Conservation (phyloP, 108 stramenopile genomes). For the Skeletonema grethae region DNA sequence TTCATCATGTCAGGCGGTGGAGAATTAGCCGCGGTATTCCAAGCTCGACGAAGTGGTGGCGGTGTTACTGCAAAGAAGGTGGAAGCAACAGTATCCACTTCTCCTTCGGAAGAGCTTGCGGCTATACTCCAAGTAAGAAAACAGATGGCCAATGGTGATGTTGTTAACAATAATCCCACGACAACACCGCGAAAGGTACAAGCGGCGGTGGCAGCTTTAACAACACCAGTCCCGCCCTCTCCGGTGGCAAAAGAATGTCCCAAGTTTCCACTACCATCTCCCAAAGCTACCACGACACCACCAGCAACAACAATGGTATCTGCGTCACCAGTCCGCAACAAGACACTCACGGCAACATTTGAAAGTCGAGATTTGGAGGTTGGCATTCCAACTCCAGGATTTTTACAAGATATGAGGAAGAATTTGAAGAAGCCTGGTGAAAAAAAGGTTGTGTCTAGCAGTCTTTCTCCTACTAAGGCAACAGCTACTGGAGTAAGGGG, state of each 20-base stretch:
- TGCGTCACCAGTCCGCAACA: not conserved
- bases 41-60: slow-evolving; percentile 14
- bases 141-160: not conserved
- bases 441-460: not conserved
- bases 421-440: slow-evolving; percentile 31
- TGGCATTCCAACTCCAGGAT: slow-evolving; percentile 37
- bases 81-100: not conserved
- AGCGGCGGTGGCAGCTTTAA: not conserved
- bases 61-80: slow-evolving; percentile 1
- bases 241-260: not conserved
- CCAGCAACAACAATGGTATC: not conserved
- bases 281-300: not conserved
- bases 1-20: slow-evolving; percentile 21
- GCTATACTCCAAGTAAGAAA: not conserved
- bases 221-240: not conserved
- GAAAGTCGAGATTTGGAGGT: slow-evolving; percentile 25
- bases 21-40: slow-evolving; percentile 18
- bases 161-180: not conserved
- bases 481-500: not conserved
- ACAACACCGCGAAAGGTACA: not conserved
- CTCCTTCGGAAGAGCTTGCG: not conserved
- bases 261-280: not conserved
- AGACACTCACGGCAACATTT: not conserved
- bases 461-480: not conserved
- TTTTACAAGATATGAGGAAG: slow-evolving; percentile 27